Conservation (phyloP, 371 early-diverging fungal species). For the Mucor velutinosus region DNA sequence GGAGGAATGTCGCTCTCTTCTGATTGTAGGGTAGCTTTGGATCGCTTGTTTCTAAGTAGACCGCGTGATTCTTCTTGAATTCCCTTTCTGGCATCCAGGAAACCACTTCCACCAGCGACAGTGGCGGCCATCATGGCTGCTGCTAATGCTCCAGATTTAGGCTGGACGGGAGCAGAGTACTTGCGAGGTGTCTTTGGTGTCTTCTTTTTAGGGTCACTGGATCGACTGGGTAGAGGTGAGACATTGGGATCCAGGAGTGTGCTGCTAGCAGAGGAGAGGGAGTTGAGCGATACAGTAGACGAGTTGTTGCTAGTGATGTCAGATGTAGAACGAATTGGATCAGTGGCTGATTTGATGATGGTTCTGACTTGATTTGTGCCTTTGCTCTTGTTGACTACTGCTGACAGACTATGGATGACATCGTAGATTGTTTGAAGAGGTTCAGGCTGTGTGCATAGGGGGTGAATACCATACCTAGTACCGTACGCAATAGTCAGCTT, state of each 20-base stretch:
- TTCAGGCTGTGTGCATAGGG: slow-evolving; percentile 24
- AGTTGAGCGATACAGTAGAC: background rate
- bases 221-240: slow-evolving; percentile 6
- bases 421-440: slow-evolving; percentile 45
- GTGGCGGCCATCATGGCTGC: slow-evolving; percentile 59
- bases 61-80: slow-evolving; percentile 20
- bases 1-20: background rate
- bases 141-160: slow-evolving; percentile 51
- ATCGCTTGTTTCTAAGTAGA: slow-evolving; percentile 11
- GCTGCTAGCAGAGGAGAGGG: background rate
- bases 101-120: slow-evolving; percentile 46
- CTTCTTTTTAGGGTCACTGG: slow-evolving; percentile 31
- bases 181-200: slow-evolving; percentile 34
- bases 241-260: background rate
- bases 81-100: slow-evolving; percentile 38
- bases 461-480: background rate
- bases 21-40: slow-evolving; percentile 5
- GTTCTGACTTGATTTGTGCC: slow-evolving; percentile 30
- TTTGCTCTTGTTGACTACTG: slow-evolving; percentile 35
- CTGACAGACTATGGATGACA: slow-evolving; percentile 43
- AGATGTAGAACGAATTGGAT: slow-evolving; percentile 24
- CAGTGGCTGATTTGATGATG: slow-evolving; percentile 28
- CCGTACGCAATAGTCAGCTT: background rate
- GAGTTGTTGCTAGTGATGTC: slow-evolving; percentile 11
- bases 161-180: slow-evolving; percentile 31